Conservation (phyloP, 2,329 filamentous ascomycete genomes). For the Alternaria metachromatica region DNA sequence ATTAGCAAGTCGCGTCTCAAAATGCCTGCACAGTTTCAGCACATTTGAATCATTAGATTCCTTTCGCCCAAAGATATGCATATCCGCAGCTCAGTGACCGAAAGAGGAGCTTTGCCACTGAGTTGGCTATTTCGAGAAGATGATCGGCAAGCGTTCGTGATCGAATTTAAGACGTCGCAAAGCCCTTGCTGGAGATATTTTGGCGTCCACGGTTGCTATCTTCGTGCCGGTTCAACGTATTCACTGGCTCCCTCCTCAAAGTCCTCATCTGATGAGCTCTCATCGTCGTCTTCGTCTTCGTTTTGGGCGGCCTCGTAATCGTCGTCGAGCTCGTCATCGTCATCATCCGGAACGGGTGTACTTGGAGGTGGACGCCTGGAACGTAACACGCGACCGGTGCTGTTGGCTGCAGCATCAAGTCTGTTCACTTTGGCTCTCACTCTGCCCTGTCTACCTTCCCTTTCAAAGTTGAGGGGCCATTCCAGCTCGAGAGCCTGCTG, state of each 20-base stretch:
- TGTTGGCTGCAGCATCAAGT: constrained; percentile 24
- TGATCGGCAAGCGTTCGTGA: not conserved
- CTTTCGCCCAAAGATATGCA: not conserved
- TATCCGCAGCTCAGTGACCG: not conserved
- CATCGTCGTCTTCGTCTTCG: constrained; percentile 18
- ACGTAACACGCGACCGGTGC: constrained; percentile 21
- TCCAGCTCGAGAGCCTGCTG: constrained; percentile 48
- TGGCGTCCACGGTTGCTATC: constrained; percentile 2
- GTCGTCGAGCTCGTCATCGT: constrained; percentile 19
- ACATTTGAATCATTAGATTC: not conserved
- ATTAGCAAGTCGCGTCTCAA: not conserved
- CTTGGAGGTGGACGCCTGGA: not conserved
- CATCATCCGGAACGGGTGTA: not conserved
- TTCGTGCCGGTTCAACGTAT: constrained; percentile 18
- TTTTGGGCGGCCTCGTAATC: constrained; percentile 25
- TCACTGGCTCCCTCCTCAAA: constrained; percentile 18
- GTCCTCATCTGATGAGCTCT: not conserved
- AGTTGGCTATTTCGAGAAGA: not conserved
- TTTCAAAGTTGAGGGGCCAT: constrained; percentile 54
- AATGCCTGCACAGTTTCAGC: not conserved
- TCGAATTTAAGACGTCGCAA: not conserved
- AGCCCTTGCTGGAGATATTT: not conserved
- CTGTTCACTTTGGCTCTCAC: constrained; percentile 51
- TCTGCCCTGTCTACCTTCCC: constrained; percentile 50
- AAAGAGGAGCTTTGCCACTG: not conserved